Evolutionary conservation across 2,329 filamentous ascomycete species (phyloP).

Genomic region (Drechslera avenae): DNA sequence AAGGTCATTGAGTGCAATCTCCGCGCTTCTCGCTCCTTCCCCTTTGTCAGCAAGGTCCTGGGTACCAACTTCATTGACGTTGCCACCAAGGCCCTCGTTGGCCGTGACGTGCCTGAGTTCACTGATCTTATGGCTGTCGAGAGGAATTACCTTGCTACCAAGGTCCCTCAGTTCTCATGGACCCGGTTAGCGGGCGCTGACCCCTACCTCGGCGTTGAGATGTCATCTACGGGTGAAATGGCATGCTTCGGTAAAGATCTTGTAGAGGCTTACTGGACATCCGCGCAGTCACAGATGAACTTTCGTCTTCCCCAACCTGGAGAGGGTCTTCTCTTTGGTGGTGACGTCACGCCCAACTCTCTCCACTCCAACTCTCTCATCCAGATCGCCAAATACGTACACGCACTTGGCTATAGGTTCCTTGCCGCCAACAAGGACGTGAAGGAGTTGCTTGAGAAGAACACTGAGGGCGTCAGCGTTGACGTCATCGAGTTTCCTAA

Average conservation of each 20-base stretch:
- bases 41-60: conserved; percentile 96
- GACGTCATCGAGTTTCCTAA: conserved; percentile 97
- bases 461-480: conserved; percentile 70
- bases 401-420: conserved; percentile 91
- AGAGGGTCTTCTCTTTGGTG: conserved; percentile 93
- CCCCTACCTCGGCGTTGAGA: conserved; percentile 96
- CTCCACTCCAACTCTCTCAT: conserved; percentile 67
- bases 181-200: conserved; percentile 96
- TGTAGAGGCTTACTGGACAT: conserved; percentile 96
- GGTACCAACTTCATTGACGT: conserved; percentile 96
- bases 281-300: conserved; percentile 97
- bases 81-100: conserved; percentile 89
- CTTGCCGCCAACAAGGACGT: conserved; percentile 82
- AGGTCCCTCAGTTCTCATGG: conserved; percentile 99
- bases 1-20: conserved; percentile 99
- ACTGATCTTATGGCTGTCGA: conserved; percentile 86
- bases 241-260: conserved; percentile 97
- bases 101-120: conserved; percentile 80
- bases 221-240: conserved; percentile 96
- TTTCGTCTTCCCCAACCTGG: conserved; percentile 95
- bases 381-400: conserved; percentile 82
- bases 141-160: conserved; percentile 92
- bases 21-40: conserved; percentile 95
- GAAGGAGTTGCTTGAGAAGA: conserved; percentile 80
- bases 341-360: conserved; percentile 64